Evolutionary conservation across 2,329 filamentous ascomycete species (phyloP), one percentile per base, ranked within the genome.

Genomic region (Curvularia hawaiiensis): DNA sequence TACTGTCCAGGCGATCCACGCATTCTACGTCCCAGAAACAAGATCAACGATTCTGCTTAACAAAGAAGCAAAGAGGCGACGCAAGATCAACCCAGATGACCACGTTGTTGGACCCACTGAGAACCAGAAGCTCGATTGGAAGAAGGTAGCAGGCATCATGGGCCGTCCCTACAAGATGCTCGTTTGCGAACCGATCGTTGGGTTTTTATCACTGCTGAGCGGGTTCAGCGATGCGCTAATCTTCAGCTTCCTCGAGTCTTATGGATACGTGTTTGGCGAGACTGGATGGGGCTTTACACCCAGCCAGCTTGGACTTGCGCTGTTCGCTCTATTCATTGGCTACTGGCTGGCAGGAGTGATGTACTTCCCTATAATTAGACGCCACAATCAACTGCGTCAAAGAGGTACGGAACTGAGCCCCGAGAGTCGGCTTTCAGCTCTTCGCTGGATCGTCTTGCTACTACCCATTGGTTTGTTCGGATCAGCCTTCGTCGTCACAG

Each of bases 231-330:
- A 91, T 57, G 88, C 88, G 6, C 83, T 92, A 11, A 91, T 92
- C 76, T 92, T 92, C 79, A 90, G 89, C 79, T 90, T 90, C 72
- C 86, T 91, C 51, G 88, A 91, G 71, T 88, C 85, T 0, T 91
- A 91, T 65, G 77, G 79, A 1, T 80, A 89, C 5, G 88, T 91
- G 2, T 90, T 90, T 67, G 75, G 78, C 4, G 85, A 90, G 67
- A 51, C 49, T 1, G 63, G 61, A 7, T 91, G 88, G 87, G 69
- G 75, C 35, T 91, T 91, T 63, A 78, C 76, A 16, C 80, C 83
- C 7, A 77, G 86, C 3, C 75, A 82, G 16, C 77, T 87, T 2
- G 87, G 88, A 0, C 77, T 90, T 24, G 75, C 84, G 0, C 87
- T 74, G 48, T 58, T 68, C 88, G 74, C 82, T 86, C 50, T 84